Evolutionary conservation across 495 filamentous ascomycete genomes (phyloP).

Genomic region (Penicillium simplicissimum): DNA sequence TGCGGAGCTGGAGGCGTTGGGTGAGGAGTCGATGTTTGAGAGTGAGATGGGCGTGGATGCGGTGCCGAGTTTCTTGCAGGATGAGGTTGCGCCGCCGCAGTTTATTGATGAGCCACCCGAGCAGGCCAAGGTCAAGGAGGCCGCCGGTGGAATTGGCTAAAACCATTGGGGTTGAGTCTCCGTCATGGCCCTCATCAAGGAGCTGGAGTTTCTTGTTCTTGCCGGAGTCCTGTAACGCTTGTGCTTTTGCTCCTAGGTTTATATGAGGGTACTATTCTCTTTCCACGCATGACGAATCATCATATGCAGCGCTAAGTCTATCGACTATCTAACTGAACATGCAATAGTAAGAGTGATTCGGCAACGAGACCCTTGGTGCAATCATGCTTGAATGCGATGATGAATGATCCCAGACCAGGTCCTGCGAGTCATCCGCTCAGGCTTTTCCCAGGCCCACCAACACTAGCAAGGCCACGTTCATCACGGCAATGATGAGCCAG

Average conservation of each 20-base stretch:
- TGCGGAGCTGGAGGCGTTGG: constrained; percentile 92
- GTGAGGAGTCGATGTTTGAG: constrained; percentile 82
- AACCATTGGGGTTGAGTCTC: neutral
- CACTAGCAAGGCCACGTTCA: constrained; percentile 74
- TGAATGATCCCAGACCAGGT: neutral
- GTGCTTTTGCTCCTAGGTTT: neutral
- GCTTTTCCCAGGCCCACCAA: constrained; percentile 61
- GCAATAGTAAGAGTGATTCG: neutral
- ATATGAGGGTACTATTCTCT: neutral
- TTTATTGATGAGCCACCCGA: constrained; percentile 85
- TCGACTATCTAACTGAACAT: neutral
- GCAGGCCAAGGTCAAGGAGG: constrained; percentile 75
- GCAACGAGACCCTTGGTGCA: neutral
- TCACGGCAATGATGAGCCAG: constrained; percentile 68
- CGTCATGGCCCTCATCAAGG: neutral
- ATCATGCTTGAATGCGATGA: neutral
- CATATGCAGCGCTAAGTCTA: constrained; percentile 6
- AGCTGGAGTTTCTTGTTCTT: neutral
- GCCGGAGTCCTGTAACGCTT: neutral
- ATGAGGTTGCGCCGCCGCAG: constrained; percentile 74
- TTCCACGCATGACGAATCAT: neutral
- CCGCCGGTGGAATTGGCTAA: constrained; percentile 44
- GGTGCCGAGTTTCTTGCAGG: constrained; percentile 84
- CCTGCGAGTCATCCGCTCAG: constrained; percentile 9
- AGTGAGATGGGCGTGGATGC: constrained; percentile 58